These are phyloP conservation scores for Kwoniella heveanensis DNA, from an alignment of 768 basidiomycete genomes.

Conservation along the genomic window DNA sequence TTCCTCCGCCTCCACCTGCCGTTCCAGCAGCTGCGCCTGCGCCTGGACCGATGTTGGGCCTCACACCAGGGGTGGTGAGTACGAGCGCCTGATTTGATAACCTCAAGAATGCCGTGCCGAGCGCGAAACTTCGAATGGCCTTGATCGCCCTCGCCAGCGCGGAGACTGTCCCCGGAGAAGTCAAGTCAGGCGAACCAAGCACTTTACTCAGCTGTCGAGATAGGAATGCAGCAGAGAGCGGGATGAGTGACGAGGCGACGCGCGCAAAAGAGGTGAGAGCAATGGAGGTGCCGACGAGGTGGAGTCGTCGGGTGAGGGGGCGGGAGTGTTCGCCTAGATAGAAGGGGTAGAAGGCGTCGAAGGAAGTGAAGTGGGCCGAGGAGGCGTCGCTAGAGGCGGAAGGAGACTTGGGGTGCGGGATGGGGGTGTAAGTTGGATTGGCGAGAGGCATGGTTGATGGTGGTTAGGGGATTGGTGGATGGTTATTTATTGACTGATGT, in stretches of 20 bases:
- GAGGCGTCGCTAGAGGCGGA: neutral
- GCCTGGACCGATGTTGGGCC: neutral
- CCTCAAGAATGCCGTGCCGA: conserved; percentile 9
- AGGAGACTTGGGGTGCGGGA: conserved; percentile 9
- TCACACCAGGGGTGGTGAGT: neutral
- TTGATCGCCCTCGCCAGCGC: conserved; percentile 6
- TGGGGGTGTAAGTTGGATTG: conserved; percentile 17
- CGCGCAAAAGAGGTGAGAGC: conserved; percentile 28
- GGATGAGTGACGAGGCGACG: conserved; percentile 25
- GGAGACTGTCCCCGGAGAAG: conserved; percentile 3
- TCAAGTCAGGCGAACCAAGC: neutral
- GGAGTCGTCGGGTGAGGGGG: conserved; percentile 32
- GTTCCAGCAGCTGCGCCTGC: neutral
- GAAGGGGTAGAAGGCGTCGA: conserved; percentile 44
- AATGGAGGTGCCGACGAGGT: conserved; percentile 39
- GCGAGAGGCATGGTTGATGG: neutral
- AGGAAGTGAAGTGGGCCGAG: conserved; percentile 12
- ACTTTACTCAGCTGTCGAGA: conserved; percentile 5
- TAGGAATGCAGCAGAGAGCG: neutral
- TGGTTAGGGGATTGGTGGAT: neutral
- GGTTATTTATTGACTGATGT: neutral
- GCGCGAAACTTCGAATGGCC: conserved; percentile 7
- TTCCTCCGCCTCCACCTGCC: neutral
- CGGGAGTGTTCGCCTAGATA: conserved; percentile 47
- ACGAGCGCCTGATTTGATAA: neutral